phyloP scores from a whole-genome alignment of 2,329 filamentous ascomycete species.

The Cercospora sojina region DNA sequence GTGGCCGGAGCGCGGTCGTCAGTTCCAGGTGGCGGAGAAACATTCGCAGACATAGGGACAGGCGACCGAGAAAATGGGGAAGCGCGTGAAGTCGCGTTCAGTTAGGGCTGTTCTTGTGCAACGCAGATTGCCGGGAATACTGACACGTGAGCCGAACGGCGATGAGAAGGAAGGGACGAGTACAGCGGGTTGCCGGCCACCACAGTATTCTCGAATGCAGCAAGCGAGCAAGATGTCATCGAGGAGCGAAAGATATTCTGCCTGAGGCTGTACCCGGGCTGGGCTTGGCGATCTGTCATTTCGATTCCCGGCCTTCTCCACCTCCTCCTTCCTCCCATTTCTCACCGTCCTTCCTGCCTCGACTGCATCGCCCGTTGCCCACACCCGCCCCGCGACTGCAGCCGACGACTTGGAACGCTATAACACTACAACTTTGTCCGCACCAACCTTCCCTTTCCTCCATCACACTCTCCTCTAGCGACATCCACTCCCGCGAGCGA shows the following conservation, averaged over 20 bases:
- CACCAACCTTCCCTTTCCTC: background rate
- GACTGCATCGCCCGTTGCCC: background rate
- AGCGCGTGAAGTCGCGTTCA: background rate
- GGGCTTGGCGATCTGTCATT: slow-evolving; percentile 4
- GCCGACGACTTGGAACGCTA: background rate
- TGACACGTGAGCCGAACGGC: background rate
- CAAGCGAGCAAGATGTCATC: background rate
- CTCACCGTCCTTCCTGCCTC: background rate
- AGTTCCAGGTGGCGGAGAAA: slow-evolving; percentile 94
- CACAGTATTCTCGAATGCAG: background rate
- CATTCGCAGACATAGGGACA: slow-evolving; percentile 60
- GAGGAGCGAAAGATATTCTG: background rate
- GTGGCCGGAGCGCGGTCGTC: slow-evolving; percentile 91
- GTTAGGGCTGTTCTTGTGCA: slow-evolving; percentile 5
- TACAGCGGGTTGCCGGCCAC: background rate
- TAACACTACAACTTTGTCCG: background rate
- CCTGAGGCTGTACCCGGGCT: background rate
- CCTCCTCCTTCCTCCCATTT: background rate
- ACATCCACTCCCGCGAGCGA: background rate
- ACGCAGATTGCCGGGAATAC: background rate
- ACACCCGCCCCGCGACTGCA: background rate
- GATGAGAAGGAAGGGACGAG: background rate
- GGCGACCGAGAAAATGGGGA: background rate
- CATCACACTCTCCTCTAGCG: background rate
- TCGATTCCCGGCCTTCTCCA: background rate